phyloP scores from a whole-genome alignment of 805 yeast genomes.

The Saccharomycopsis amapae region DNA sequence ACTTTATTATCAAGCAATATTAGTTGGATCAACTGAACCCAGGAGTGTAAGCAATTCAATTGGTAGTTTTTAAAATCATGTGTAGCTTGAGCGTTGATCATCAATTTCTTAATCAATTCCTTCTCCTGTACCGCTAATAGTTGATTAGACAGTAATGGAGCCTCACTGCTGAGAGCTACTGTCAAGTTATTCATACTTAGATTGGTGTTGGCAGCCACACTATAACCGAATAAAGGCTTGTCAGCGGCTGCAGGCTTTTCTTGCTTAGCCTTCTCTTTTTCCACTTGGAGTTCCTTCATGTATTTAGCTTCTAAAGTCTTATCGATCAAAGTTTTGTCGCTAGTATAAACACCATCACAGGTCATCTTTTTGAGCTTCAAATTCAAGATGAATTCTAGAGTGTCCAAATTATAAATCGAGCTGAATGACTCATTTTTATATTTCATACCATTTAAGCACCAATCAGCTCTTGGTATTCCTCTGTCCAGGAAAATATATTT shows the following conservation, averaged over 20 bases:
- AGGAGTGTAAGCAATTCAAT: conserved; percentile 60
- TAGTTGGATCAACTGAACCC: conserved; percentile 77
- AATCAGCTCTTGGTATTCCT: not conserved
- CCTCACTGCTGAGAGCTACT: too few species aligned
- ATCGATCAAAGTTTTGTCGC: conserved; percentile 4
- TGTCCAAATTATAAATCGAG: conserved; percentile 1
- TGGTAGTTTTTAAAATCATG: conserved; percentile 46
- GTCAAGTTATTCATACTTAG: too few species aligned
- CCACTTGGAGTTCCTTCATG: not conserved
- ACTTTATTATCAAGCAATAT: conserved; percentile 52
- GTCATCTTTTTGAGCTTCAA: conserved; percentile 6
- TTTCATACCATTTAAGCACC: not conserved
- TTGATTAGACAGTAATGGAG: conserved; percentile 23
- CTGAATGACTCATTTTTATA: not conserved
- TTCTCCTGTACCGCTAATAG: conserved; percentile 24
- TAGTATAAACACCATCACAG: conserved; percentile 4
- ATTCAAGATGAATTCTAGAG: conserved; percentile 7
- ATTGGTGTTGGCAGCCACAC: too few species aligned
- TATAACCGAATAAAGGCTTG: too few species aligned
- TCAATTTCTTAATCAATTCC: conserved; percentile 28
- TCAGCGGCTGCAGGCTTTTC: not conserved
- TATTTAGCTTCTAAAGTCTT: not conserved
- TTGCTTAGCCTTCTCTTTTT: not conserved
- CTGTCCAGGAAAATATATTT: conserved; percentile 29
- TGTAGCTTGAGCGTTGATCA: conserved; percentile 41